Evolutionary conservation across 2,329 filamentous ascomycete genomes (phyloP).

Genomic region (Onygenales sp.): DNA sequence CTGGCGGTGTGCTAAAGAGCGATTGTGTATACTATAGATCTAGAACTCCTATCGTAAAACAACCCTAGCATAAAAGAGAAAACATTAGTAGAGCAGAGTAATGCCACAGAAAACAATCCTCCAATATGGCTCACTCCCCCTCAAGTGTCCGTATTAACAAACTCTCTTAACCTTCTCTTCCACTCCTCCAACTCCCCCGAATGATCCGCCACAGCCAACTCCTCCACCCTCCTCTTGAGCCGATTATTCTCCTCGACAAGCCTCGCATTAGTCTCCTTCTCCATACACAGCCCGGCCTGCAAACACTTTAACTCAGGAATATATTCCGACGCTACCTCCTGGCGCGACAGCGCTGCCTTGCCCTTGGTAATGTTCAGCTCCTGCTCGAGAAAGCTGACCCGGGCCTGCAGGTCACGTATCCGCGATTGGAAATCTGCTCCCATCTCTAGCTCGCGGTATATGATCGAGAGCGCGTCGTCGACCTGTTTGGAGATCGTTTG

Average conservation of each 20-base stretch:
- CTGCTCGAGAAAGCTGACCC: neutral
- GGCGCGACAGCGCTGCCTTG: neutral
- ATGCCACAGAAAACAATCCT: too few relatives aligned
- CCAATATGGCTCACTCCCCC: too few relatives aligned
- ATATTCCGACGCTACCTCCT: neutral
- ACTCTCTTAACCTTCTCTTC: neutral
- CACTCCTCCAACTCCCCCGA: neutral
- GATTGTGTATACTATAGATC: too few relatives aligned
- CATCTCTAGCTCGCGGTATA: conserved; percentile 1
- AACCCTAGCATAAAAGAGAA: too few relatives aligned
- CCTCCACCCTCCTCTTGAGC: neutral
- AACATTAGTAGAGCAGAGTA: too few relatives aligned
- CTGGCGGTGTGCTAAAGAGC: too few relatives aligned
- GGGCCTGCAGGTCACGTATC: neutral
- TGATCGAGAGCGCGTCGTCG: conserved; percentile 1
- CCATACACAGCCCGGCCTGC: neutral
- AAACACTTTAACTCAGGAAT: neutral
- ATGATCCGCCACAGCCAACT: neutral
- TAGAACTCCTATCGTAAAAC: too few relatives aligned
- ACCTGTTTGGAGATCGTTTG: neutral
- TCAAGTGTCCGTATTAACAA: neutral
- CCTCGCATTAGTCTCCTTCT: neutral
- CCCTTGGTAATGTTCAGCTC: neutral
- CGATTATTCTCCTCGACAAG: neutral
- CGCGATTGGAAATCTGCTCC: neutral